A percentile compares a stretch with the other conserved stretches of the same genome.
Evolutionary conservation across 306 rosid species (phyloP).

Genomic region (Vigna nakashimae): DNA sequence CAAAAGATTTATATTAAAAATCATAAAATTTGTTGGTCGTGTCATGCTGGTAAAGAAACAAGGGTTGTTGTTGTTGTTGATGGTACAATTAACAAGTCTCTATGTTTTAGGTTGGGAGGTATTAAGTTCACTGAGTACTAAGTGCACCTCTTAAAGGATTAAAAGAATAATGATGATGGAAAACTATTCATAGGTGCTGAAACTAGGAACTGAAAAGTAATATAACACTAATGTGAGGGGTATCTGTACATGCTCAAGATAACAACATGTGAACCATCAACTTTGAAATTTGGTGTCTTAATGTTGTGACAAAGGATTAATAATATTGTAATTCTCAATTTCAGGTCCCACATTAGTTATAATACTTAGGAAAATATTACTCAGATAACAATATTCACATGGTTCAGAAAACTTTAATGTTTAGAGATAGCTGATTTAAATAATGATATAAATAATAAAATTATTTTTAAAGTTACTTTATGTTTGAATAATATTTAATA

Average conservation of each 20-base stretch:
- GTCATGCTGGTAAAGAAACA: slow-evolving; percentile 11
- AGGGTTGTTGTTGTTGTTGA: slow-evolving; percentile 10
- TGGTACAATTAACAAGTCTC: slow-evolving; percentile 11
- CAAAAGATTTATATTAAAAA: neutral
- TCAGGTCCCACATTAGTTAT: neutral
- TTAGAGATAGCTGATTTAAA: too few relatives aligned
- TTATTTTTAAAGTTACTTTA: too few relatives aligned
- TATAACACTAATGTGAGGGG: neutral
- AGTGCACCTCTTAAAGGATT: neutral
- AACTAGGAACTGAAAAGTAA: neutral
- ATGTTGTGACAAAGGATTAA: neutral
- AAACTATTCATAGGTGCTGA: neutral
- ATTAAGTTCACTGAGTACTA: neutral
- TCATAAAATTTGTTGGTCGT: neutral
- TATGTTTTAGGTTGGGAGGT: neutral
- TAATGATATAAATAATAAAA: too few relatives aligned
- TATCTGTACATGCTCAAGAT: neutral
- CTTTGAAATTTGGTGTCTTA: neutral
- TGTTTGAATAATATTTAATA: too few relatives aligned
- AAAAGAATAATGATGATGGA: neutral
- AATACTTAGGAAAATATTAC: too few relatives aligned
- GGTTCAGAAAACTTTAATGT: too few relatives aligned
- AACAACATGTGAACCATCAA: slow-evolving; percentile 18
- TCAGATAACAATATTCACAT: too few relatives aligned
- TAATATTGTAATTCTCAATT: neutral